Base-by-base conservation (phyloP, 2,329 filamentous ascomycete genomes). In the Fusarium acutatum region DNA sequence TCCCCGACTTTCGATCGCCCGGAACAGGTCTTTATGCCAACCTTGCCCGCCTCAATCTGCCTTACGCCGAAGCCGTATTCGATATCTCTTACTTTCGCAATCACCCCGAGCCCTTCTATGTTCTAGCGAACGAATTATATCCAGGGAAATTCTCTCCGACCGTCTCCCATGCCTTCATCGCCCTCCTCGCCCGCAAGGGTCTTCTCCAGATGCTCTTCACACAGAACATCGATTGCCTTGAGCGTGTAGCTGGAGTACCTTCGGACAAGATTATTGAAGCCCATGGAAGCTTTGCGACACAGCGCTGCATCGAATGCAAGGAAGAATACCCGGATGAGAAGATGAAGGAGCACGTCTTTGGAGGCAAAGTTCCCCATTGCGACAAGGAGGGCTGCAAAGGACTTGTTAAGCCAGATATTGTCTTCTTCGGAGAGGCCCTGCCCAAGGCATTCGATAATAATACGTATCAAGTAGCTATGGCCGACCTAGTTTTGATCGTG, bases 161-260 rank as follows among this genome's bases (percentile, higher is more conserved):
- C 3, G 86, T 98, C 61, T 93, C 95, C 5, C 96, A 99, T 83
- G 92, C 90, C 40, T 99, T 99, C 82, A 91, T 99, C 77, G 88
- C 90, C 20, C 86, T 99, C 30, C 90, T 98, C 22, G 89, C 95
- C 64, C 86, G 91, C 68, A 97, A 97, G 83, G 90, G 90, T 8
- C 85, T 96, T 44, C 85, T 99, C 30, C 85, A 92, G 74, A 96
- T 95, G 86, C 89, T 96, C 60, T 99, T 98, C 82, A 98, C 96
- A 1, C 96, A 99, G 80, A 99, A 99, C 79, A 98, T 99, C 75
- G 96, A 99, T 84, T 97, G 95, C 78, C 88, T 99, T 18, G 96
- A 99, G 83, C 90, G 95, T 28, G 88, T 90, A 75, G 96, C 96
- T 18, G 96, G 96, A 32, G 91, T 99, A 2, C 93, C 95, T 0